Percentiles rank a stretch among this genome's conserved stretches.
Conservation (phyloP, 1,284 basidiomycete species). For the Takashimella koratensis region DNA sequence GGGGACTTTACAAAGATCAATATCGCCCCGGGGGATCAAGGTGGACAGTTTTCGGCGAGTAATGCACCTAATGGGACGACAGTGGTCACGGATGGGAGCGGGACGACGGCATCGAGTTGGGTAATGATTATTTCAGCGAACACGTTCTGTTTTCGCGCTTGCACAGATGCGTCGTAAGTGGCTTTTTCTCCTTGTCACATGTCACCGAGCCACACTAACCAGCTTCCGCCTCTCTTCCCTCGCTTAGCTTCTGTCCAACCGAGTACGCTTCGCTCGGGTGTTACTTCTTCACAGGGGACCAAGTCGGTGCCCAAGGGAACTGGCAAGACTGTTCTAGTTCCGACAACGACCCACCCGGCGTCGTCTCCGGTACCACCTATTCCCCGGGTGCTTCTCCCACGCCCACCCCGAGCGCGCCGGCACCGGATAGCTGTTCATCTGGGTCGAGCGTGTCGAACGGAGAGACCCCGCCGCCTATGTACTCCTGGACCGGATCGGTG, state of each 20-base stretch:
- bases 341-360: conserved; percentile 29
- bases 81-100: conserved; percentile 16
- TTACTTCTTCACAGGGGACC: conserved; percentile 28
- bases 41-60: conserved; percentile 27
- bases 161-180: conserved; percentile 27
- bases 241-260: conserved; percentile 27
- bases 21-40: conserved; percentile 28
- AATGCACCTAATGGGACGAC: conserved; percentile 25
- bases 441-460: conserved; percentile 17
- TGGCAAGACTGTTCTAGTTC: conserved; percentile 34
- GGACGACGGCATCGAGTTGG: conserved; percentile 23
- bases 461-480: conserved; percentile 16
- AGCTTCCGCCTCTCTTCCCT: neutral
- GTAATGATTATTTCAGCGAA: conserved; percentile 35
- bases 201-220: neutral
- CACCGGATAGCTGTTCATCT: conserved; percentile 14
- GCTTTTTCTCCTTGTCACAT: neutral
- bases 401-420: conserved; percentile 14
- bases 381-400: conserved; percentile 5
- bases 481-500: conserved; percentile 6
- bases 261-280: conserved; percentile 34
- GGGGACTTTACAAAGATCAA: conserved; percentile 41
- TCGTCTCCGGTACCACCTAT: conserved; percentile 23
- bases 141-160: conserved; percentile 36
- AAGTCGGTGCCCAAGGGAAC: conserved; percentile 23